Conservation (phyloP, 1,284 basidiomycete species). For the Megacollybia platyphylla region DNA sequence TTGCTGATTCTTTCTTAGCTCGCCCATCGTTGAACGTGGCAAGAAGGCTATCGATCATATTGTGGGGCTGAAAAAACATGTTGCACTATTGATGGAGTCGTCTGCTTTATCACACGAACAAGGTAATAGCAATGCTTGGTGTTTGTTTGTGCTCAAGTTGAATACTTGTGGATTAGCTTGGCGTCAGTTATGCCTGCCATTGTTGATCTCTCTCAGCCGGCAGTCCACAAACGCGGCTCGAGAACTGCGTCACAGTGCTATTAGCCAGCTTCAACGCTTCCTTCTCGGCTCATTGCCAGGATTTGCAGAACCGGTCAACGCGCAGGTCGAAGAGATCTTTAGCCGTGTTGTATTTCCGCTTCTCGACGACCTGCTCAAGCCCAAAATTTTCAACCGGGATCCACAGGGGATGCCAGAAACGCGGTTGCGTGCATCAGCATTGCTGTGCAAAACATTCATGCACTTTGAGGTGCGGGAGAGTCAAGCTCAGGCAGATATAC, state of each 20-base stretch:
- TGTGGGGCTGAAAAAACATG: constrained; percentile 55
- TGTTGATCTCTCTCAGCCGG: constrained; percentile 67
- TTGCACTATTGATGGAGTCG: constrained; percentile 41
- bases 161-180: constrained; percentile 42
- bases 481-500: constrained; percentile 55
- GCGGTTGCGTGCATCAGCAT: constrained; percentile 72
- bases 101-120: constrained; percentile 30
- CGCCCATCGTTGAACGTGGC: constrained; percentile 69
- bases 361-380: constrained; percentile 83
- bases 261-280: constrained; percentile 79
- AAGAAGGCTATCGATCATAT: constrained; percentile 75
- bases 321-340: constrained; percentile 75
- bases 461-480: constrained; percentile 77
- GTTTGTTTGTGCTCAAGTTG: background rate
- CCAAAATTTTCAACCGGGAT: constrained; percentile 71
- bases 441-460: constrained; percentile 93
- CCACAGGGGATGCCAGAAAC: constrained; percentile 86
- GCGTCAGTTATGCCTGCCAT: constrained; percentile 71
- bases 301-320: constrained; percentile 39
- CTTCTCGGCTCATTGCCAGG: constrained; percentile 72
- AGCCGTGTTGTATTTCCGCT: constrained; percentile 87
- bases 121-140: constrained; percentile 22
- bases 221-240: constrained; percentile 82
- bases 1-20: constrained; percentile 28
- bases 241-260: constrained; percentile 77